phyloP scores from a whole-genome alignment of 495 filamentous ascomycete species.

The Patellaria atrata region DNA sequence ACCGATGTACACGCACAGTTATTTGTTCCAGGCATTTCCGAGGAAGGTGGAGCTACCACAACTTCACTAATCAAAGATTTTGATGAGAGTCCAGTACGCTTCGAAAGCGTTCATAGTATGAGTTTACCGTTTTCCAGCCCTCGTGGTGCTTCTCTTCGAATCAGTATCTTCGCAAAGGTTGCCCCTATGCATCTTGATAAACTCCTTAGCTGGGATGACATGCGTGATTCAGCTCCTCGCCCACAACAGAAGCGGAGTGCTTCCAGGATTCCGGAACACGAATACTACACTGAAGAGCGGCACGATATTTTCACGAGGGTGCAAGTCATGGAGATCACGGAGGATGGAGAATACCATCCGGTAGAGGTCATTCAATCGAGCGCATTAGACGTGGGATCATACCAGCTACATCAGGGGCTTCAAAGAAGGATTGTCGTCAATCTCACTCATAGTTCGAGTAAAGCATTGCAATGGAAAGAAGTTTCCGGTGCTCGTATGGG shows the following conservation, averaged over 20 bases:
- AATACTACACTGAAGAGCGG: constrained; percentile 83
- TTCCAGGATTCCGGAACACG: constrained; percentile 71
- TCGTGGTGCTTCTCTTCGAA: constrained; percentile 56
- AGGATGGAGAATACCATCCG: constrained; percentile 78
- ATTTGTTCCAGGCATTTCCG: constrained; percentile 82
- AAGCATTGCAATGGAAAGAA: constrained; percentile 75
- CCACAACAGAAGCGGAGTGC: constrained; percentile 41
- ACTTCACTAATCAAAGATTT: constrained; percentile 92
- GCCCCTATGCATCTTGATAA: constrained; percentile 93
- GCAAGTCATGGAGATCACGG: constrained; percentile 80
- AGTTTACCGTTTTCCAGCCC: constrained; percentile 81
- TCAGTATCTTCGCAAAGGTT: constrained; percentile 88
- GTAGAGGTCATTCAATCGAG: constrained; percentile 82
- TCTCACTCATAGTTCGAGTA: constrained; percentile 76
- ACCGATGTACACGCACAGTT: constrained; percentile 93
- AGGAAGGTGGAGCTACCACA: constrained; percentile 81
- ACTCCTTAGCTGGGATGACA: constrained; percentile 96
- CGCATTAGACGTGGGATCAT: constrained; percentile 69
- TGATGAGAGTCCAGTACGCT: constrained; percentile 85
- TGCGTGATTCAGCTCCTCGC: constrained; percentile 57
- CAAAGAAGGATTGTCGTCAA: constrained; percentile 79
- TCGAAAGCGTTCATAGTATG: constrained; percentile 98
- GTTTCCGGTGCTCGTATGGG: constrained; percentile 61
- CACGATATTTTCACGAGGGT: constrained; percentile 83
- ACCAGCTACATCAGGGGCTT: constrained; percentile 89